Base-by-base conservation (phyloP, 2,329 filamentous ascomycete genomes). In the Aaosphaeria arxii region DNA sequence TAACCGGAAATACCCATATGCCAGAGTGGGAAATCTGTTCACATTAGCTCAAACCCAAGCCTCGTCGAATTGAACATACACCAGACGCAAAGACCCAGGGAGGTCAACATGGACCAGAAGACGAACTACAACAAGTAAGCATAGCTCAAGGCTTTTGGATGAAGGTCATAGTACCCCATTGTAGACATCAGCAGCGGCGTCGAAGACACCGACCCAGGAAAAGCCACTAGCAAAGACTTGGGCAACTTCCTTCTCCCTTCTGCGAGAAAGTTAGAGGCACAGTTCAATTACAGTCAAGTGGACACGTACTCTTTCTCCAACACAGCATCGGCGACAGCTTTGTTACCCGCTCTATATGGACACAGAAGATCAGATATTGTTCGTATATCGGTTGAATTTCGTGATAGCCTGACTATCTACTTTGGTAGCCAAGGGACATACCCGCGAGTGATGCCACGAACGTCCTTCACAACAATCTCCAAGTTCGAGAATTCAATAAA, bases 1-100 rank as follows among this genome's bases (percentile, higher is more conserved):
- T 94, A 99, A 53, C 94, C 94, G 4, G 92, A 97, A 51, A 99
- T 95, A 30, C 94, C 94, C 94, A 99, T 99, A 69, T 96, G 85
- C 94, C 94, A 99, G 7, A 99, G 82, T 11, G 94, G 94, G 69
- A 99, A 99, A 71, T 95, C 87, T 90, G 53, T 2, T 3, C 33
- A 36, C 11, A 48, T 68, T 43, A 66, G 62, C 30, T 46, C 39
- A 11, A 7, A 17, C 4, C 4, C 6, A 11, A n/a, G 17, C 31
- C 13, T 7, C 17, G n/a, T 4, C 7, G 11, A 29, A 7, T 9
- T 7, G 11, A 11, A 82, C 87, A 81, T 83, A 90, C 87, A 99
- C 94, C 94, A 99, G 40, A 99, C 87, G 39, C 89, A 79, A 40
- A 99, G 78, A 29, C 90, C 91, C 45, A 99, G 78, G 51, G 90